A percentile compares a stretch with the other conserved stretches of the same genome.
phyloP scores from a whole-genome alignment of 148 eudicot genomes.

The Cornus kousa region DNA sequence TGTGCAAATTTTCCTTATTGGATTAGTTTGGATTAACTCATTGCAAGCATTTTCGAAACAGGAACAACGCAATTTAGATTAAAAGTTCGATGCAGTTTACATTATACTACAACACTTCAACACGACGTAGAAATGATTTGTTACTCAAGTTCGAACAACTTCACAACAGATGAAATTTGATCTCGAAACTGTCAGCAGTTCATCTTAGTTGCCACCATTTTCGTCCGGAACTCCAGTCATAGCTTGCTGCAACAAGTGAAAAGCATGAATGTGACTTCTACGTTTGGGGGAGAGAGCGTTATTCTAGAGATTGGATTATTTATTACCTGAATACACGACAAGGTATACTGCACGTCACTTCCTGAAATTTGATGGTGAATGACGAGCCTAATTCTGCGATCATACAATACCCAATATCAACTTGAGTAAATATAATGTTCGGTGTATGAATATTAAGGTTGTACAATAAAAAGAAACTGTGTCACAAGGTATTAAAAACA shows the following conservation, averaged over 20 bases:
- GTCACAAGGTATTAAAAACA: background rate
- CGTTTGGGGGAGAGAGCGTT: background rate
- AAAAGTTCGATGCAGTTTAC: too few relatives aligned
- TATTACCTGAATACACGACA: slow-evolving; percentile 77
- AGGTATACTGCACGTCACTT: slow-evolving; percentile 61
- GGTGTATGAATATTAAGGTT: background rate
- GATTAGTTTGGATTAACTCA: too few relatives aligned
- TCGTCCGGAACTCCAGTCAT: slow-evolving; percentile 36
- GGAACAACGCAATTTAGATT: too few relatives aligned
- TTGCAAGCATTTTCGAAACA: too few relatives aligned
- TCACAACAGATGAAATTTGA: slow-evolving; percentile 5
- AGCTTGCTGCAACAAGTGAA: slow-evolving; percentile 53
- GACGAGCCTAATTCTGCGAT: slow-evolving; percentile 72
- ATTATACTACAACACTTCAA: background rate
- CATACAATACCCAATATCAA: background rate
- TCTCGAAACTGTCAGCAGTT: background rate
- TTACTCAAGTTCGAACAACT: background rate
- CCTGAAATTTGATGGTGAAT: slow-evolving; percentile 77
- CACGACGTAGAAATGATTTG: background rate
- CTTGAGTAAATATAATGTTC: background rate
- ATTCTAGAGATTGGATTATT: background rate
- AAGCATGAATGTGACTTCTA: background rate
- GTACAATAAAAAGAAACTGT: background rate
- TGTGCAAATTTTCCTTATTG: too few relatives aligned
- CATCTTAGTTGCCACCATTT: slow-evolving; percentile 34